phyloP scores from a whole-genome alignment of 768 basidiomycete species.

The Scleroderma citrinum region DNA sequence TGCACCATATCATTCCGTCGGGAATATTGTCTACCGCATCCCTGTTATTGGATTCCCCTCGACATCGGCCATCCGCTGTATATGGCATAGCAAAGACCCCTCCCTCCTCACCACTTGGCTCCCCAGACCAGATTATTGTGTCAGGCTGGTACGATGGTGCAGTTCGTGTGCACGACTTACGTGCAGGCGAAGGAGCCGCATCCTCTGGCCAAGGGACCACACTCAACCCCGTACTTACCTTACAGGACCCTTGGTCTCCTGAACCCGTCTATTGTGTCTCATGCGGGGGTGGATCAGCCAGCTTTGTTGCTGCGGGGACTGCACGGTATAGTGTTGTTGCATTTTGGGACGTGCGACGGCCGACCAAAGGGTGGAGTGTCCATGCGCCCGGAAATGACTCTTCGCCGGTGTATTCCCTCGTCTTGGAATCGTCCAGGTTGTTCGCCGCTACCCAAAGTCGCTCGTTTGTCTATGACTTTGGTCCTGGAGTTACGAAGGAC shows the following conservation, averaged over 20 bases:
- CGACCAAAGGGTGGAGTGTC: slow-evolving; percentile 64
- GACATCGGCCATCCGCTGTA: slow-evolving; percentile 47
- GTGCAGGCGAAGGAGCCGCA: slow-evolving; percentile 32
- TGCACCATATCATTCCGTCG: slow-evolving; percentile 48
- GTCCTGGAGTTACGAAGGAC: slow-evolving; percentile 48
- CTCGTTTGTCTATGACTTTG: slow-evolving; percentile 78
- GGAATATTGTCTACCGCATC: slow-evolving; percentile 43
- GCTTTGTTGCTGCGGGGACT: slow-evolving; percentile 68
- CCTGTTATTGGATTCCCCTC: slow-evolving; percentile 40
- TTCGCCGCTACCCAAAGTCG: slow-evolving; percentile 75
- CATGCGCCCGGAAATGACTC: slow-evolving; percentile 75
- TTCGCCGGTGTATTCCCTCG: slow-evolving; percentile 71
- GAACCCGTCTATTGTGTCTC: slow-evolving; percentile 76
- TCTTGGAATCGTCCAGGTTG: slow-evolving; percentile 71
- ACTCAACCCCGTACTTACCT: slow-evolving; percentile 52
- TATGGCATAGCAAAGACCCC: slow-evolving; percentile 66
- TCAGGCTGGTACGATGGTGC: slow-evolving; percentile 82
- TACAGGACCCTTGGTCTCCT: slow-evolving; percentile 62
- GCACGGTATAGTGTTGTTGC: slow-evolving; percentile 74
- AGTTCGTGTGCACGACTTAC: slow-evolving; percentile 72
- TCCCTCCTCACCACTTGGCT: slow-evolving; percentile 59
- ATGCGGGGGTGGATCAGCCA: slow-evolving; percentile 62
- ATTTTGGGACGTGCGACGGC: slow-evolving; percentile 74
- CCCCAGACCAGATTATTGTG: slow-evolving; percentile 63
- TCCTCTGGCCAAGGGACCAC: slow-evolving; percentile 11